Evolutionary conservation across 371 early-diverging fungal genomes (phyloP).

Genomic region (Mortierella sp.): DNA sequence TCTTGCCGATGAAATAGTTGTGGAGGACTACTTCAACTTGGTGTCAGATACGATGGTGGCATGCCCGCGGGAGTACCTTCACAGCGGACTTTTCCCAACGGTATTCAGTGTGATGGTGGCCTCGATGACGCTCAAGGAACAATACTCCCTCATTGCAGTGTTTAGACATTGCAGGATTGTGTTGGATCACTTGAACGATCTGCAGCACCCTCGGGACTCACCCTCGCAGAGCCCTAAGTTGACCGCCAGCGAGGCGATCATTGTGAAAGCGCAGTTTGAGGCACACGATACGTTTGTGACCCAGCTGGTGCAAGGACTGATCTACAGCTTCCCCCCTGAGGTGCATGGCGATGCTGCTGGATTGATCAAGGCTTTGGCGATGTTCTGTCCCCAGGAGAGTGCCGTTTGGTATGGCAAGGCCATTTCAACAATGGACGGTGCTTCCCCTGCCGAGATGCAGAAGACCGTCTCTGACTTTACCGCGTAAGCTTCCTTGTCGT

Average conservation of each 20-base stretch:
- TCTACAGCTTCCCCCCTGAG: conserved; percentile 65
- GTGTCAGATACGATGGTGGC: conserved; percentile 66
- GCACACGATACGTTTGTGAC: conserved; percentile 60
- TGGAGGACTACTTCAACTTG: conserved; percentile 80
- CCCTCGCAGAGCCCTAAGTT: conserved; percentile 54
- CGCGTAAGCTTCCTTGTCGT: conserved; percentile 19
- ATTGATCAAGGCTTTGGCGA: conserved; percentile 60
- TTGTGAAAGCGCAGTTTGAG: conserved; percentile 55
- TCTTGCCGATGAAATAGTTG: conserved; percentile 55
- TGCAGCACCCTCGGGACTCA: conserved; percentile 44
- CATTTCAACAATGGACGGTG: conserved; percentile 24
- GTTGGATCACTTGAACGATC: conserved; percentile 55
- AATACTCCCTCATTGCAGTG: conserved; percentile 72
- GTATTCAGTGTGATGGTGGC: conserved; percentile 76
- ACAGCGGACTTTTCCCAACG: conserved; percentile 67
- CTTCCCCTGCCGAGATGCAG: conserved; percentile 43
- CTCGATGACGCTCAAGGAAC: conserved; percentile 72
- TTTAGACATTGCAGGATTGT: conserved; percentile 63
- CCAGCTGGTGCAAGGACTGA: conserved; percentile 62
- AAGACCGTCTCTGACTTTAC: conserved; percentile 38
- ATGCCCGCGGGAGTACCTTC: conserved; percentile 69
- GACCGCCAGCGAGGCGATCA: conserved; percentile 51
- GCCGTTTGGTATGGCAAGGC: conserved; percentile 51
- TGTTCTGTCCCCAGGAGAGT: conserved; percentile 59
- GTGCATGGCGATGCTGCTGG: conserved; percentile 62